These are phyloP conservation scores for Boletus fagicola DNA, from an alignment of 768 basidiomycete species.

Conservation along the genomic window DNA sequence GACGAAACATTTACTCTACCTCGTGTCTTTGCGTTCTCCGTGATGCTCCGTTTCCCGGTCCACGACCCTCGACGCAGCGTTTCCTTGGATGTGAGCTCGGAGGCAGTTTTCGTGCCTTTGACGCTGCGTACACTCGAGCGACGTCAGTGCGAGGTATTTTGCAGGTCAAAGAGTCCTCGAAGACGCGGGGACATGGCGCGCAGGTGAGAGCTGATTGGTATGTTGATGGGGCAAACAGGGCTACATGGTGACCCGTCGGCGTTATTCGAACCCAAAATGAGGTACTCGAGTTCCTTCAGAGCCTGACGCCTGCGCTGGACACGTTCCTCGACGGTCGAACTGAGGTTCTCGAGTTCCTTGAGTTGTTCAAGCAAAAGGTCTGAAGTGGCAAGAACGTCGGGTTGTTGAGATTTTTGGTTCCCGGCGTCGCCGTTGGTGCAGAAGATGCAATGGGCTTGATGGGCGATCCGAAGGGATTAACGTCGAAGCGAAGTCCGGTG, in stretches of 20 bases:
- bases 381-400: conserved; percentile 30
- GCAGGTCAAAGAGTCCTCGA: conserved; percentile 32
- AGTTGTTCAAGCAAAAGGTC: conserved; percentile 30
- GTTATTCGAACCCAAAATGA: conserved; percentile 13
- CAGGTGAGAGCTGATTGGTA: conserved; percentile 18
- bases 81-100: conserved; percentile 15
- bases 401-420: conserved; percentile 5
- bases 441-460: conserved; percentile 1
- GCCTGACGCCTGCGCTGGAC: conserved; percentile 23
- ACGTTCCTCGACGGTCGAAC: conserved; percentile 23
- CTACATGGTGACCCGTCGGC: conserved; percentile 14
- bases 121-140: conserved; percentile 15
- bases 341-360: conserved; percentile 24
- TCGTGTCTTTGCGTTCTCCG: conserved; percentile 18
- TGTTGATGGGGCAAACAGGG: conserved; percentile 24
- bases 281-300: conserved; percentile 25
- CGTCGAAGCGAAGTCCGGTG: not conserved
- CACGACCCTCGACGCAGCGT: conserved; percentile 27
- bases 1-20: conserved; percentile 8
- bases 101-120: conserved; percentile 9
- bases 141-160: conserved; percentile 13
- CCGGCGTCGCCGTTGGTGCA: not conserved
- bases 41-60: conserved; percentile 26
- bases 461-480: conserved; percentile 25
- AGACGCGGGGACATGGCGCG: conserved; percentile 27